These are phyloP conservation scores for Umbelopsis sp. DNA, from an alignment of 192 early-diverging fungal genomes.

Conservation along the genomic window DNA sequence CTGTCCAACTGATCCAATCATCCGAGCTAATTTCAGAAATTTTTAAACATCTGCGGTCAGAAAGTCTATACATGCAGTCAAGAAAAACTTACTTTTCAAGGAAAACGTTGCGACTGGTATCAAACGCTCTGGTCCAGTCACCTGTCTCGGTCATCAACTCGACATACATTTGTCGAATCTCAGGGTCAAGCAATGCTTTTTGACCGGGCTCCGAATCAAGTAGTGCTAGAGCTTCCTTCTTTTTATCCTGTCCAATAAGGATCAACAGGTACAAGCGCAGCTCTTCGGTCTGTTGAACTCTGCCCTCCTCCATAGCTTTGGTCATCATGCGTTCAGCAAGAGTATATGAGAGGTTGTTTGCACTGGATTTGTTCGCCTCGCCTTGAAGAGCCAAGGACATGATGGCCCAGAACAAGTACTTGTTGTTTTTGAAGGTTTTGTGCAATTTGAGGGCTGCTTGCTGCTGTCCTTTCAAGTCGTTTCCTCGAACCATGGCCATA, in stretches of 20 bases:
- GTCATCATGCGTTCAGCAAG: conserved; percentile 86
- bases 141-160: conserved; percentile 53
- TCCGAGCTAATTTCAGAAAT: conserved; percentile 54
- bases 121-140: conserved; percentile 49
- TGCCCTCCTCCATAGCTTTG: conserved; percentile 71
- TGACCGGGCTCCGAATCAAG: conserved; percentile 57
- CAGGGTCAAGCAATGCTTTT: conserved; percentile 74
- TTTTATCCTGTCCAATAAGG: conserved; percentile 70
- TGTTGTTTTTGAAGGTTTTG: conserved; percentile 75
- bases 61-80: not conserved
- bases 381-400: conserved; percentile 79
- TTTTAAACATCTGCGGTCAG: not conserved
- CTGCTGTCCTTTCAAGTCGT: conserved; percentile 71
- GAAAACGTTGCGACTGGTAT: conserved; percentile 45
- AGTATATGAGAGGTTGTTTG: conserved; percentile 54
- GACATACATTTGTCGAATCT: conserved; percentile 64
- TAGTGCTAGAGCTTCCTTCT: conserved; percentile 64
- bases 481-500: conserved; percentile 75
- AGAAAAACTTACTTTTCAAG: conserved; percentile 33
- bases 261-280: conserved; percentile 78
- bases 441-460: conserved; percentile 80
- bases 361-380: not conserved
- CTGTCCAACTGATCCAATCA: conserved; percentile 70
- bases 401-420: conserved; percentile 88
- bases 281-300: conserved; percentile 74